phyloP scores from a whole-genome alignment of 768 basidiomycete genomes.

The Tricholoma bakamatsutake region DNA sequence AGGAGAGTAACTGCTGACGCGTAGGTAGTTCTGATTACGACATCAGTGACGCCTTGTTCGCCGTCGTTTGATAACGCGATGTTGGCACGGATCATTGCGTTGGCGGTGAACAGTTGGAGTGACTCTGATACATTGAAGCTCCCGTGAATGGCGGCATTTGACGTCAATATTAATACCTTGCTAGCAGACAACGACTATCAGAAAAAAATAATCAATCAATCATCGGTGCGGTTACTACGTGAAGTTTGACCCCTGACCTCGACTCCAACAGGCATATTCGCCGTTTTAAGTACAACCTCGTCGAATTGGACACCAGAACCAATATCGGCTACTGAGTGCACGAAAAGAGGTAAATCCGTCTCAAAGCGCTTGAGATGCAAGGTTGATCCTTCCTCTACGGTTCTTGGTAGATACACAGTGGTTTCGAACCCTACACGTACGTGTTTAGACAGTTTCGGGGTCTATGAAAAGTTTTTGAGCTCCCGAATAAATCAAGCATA shows the following conservation, averaged over 20 bases:
- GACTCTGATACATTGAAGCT: constrained; percentile 30
- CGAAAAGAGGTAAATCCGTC: constrained; percentile 37
- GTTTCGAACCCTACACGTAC: constrained; percentile 15
- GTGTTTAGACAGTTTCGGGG: constrained; percentile 8
- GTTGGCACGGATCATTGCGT: constrained; percentile 32
- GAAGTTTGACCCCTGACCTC: constrained; percentile 23
- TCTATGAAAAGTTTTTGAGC: constrained; percentile 7
- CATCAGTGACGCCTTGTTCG: constrained; percentile 17
- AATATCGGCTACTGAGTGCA: constrained; percentile 33
- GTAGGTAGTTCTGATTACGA: constrained; percentile 28
- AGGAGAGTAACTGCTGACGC: constrained; percentile 26
- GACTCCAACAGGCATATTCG: constrained; percentile 28
- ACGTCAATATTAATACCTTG: constrained; percentile 25
- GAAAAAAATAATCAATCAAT: background rate
- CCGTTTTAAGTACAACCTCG: constrained; percentile 27
- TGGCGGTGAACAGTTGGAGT: constrained; percentile 30
- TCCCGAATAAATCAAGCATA: background rate
- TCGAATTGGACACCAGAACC: constrained; percentile 34
- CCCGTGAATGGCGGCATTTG: constrained; percentile 42
- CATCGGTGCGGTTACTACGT: background rate
- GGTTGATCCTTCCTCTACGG: constrained; percentile 7
- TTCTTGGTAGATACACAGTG: constrained; percentile 20
- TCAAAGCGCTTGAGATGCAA: constrained; percentile 36
- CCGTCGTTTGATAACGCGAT: constrained; percentile 32
- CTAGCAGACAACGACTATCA: constrained; percentile 25